A percentile compares a stretch with the other conserved stretches of the same genome.
Evolutionary conservation across 2,329 filamentous ascomycete species (phyloP).

Genomic region (Hirsutella rhossiliensis): DNA sequence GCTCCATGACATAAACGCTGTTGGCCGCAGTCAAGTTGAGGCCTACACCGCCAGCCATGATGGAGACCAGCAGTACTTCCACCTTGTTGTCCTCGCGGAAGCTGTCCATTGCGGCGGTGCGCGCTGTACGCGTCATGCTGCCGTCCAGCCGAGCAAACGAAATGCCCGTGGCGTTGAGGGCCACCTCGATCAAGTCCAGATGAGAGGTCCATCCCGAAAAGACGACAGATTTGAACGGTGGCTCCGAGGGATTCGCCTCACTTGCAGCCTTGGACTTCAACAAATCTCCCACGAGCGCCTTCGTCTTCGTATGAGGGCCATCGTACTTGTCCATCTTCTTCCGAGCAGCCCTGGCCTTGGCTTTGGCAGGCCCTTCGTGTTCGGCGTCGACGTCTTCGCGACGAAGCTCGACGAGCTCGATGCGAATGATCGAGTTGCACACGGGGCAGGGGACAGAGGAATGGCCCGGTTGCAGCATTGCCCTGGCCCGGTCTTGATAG

Average conservation of each 20-base stretch:
- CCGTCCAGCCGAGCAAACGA: constrained; percentile 76
- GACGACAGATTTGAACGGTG: constrained; percentile 82
- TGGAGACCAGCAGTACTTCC: constrained; percentile 79
- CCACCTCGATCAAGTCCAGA: constrained; percentile 81
- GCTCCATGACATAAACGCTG: constrained; percentile 93
- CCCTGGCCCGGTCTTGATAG: constrained; percentile 41
- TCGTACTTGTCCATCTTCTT: constrained; percentile 59
- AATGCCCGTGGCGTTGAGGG: constrained; percentile 56
- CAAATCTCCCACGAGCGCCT: constrained; percentile 66
- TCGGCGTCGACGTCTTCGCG: constrained; percentile 45
- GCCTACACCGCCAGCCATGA: constrained; percentile 82
- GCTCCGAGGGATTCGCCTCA: constrained; percentile 46
- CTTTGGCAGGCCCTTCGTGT: constrained; percentile 37
- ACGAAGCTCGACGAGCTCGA: constrained; percentile 56
- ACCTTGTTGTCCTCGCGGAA: constrained; percentile 64
- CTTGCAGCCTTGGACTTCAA: constrained; percentile 51
- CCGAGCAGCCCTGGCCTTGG: constrained; percentile 20
- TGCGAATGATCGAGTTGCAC: constrained; percentile 52
- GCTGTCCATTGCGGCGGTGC: constrained; percentile 60
- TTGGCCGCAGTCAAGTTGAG: constrained; percentile 81
- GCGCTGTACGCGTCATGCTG: constrained; percentile 65
- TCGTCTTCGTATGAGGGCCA: constrained; percentile 87
- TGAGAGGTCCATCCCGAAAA: constrained; percentile 97
- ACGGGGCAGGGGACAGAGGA: constrained; percentile 48
- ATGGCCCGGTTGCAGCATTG: constrained; percentile 22